Percentiles rank a stretch among this genome's conserved stretches.
phyloP scores from a whole-genome alignment of 176 grass and related monocot genomes.

The Ensete glaucum region DNA sequence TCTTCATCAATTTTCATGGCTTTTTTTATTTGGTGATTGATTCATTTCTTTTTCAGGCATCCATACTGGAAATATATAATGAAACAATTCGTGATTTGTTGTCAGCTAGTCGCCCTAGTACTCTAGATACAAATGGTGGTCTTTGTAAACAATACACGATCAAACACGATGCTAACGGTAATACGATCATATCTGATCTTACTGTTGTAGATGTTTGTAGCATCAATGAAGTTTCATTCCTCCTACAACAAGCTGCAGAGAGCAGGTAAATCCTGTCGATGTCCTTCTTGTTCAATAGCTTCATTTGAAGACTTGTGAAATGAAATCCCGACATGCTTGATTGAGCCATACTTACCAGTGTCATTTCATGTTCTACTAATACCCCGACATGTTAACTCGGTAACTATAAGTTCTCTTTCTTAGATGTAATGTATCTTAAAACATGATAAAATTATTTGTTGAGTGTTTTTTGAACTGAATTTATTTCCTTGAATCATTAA shows the following conservation, averaged over 20 bases:
- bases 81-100: slow-evolving; percentile 87
- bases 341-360: too few relatives aligned
- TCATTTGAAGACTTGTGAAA: background rate
- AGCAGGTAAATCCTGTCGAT: slow-evolving; percentile 40
- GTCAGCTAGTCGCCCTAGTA: slow-evolving; percentile 24
- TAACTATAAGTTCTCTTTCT: background rate
- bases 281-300: too few relatives aligned
- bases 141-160: slow-evolving; percentile 52
- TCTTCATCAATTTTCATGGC: background rate
- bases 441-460: too few relatives aligned
- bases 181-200: slow-evolving; percentile 69
- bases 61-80: slow-evolving; percentile 93
- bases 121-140: slow-evolving; percentile 23
- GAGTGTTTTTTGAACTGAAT: too few relatives aligned
- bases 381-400: background rate
- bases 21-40: background rate
- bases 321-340: background rate
- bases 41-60: slow-evolving; percentile 34
- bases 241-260: slow-evolving; percentile 64
- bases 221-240: slow-evolving; percentile 45
- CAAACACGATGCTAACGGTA: slow-evolving; percentile 76
- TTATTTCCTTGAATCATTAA: too few relatives aligned
- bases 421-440: background rate
- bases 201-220: slow-evolving; percentile 61
- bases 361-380: too few relatives aligned